Percentiles rank a stretch among this genome's conserved stretches.
These are phyloP conservation scores for Skeletonema potamos DNA, from an alignment of 108 stramenopile genomes.

Conservation along the genomic window DNA sequence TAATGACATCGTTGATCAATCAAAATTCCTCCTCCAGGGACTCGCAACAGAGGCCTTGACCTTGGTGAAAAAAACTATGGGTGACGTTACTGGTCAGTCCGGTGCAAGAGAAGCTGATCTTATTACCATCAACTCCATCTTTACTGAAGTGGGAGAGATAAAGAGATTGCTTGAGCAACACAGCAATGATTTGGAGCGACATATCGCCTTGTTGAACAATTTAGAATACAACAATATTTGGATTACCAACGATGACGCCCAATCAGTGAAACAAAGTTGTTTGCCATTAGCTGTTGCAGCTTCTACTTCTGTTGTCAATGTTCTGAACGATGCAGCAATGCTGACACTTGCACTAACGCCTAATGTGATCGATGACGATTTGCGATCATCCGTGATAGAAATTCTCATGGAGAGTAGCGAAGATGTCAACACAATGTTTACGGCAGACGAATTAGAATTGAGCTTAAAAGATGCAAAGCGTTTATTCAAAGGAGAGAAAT, in stretches of 20 bases:
- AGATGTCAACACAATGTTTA: slow-evolving; percentile 28
- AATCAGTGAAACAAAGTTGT: slow-evolving; percentile 54
- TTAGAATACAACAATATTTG: slow-evolving; percentile 45
- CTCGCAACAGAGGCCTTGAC: slow-evolving; percentile 48
- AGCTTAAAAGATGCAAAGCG: slow-evolving; percentile 63
- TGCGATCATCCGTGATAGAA: slow-evolving; percentile 52
- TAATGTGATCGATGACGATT: slow-evolving; percentile 18
- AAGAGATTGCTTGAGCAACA: slow-evolving; percentile 31
- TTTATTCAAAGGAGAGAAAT: slow-evolving; percentile 57
- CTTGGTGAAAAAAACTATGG: slow-evolving; percentile 56
- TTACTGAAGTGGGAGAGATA: slow-evolving; percentile 41
- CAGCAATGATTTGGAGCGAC: slow-evolving; percentile 42
- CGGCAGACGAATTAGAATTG: slow-evolving; percentile 55
- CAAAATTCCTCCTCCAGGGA: slow-evolving; percentile 57
- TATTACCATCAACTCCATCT: slow-evolving; percentile 38
- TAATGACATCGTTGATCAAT: slow-evolving; percentile 24
- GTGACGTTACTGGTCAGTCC: slow-evolving; percentile 53
- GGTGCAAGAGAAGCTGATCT: slow-evolving; percentile 63
- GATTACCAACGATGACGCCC: slow-evolving; percentile 56
- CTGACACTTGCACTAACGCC: slow-evolving; percentile 29
- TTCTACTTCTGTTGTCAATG: slow-evolving; percentile 12
- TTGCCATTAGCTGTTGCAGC: slow-evolving; percentile 46
- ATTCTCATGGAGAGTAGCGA: slow-evolving; percentile 28
- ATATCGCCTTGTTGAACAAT: slow-evolving; percentile 40
- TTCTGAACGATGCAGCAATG: slow-evolving; percentile 31